phyloP scores from a whole-genome alignment of 148 eudicot genomes.

The Oxyria digyna region DNA sequence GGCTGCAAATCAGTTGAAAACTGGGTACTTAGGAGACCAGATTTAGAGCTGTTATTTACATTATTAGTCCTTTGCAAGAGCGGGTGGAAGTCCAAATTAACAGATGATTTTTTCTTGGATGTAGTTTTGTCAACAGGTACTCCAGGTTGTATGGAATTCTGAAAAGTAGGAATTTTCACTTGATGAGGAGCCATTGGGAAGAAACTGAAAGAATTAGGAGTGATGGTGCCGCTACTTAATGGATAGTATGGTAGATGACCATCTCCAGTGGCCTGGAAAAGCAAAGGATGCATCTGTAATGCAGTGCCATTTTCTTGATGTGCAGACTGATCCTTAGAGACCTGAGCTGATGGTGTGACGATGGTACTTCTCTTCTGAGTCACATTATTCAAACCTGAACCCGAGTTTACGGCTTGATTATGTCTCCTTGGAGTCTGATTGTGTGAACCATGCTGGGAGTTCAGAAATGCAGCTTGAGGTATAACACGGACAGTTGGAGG shows the following conservation, averaged over 20 bases:
- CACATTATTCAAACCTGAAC: slow-evolving; percentile 20
- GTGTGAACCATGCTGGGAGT: slow-evolving; percentile 34
- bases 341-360: slow-evolving; percentile 15
- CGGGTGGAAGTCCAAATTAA: slow-evolving; percentile 72
- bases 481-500: slow-evolving; percentile 87
- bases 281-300: slow-evolving; percentile 78
- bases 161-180: slow-evolving; percentile 32
- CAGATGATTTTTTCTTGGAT: slow-evolving; percentile 16
- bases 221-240: slow-evolving; percentile 22
- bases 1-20: slow-evolving; percentile 29
- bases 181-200: slow-evolving; percentile 50
- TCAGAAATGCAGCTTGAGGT: slow-evolving; percentile 59
- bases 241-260: slow-evolving; percentile 43
- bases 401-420: slow-evolving; percentile 11
- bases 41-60: slow-evolving; percentile 14
- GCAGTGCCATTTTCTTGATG: slow-evolving; percentile 31
- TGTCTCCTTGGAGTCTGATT: slow-evolving; percentile 14
- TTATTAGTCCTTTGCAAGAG: slow-evolving; percentile 56
- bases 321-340: slow-evolving; percentile 14
- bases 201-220: slow-evolving; percentile 59
- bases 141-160: slow-evolving; percentile 19
- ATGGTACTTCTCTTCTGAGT: slow-evolving; percentile 13
- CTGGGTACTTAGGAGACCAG: slow-evolving; percentile 18
- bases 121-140: slow-evolving; percentile 20
- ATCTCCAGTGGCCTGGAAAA: slow-evolving; percentile 59